A percentile compares a stretch with the other conserved stretches of the same genome.
phyloP scores from a whole-genome alignment of 2,329 filamentous ascomycete genomes.

The Fusarium proliferatum region DNA sequence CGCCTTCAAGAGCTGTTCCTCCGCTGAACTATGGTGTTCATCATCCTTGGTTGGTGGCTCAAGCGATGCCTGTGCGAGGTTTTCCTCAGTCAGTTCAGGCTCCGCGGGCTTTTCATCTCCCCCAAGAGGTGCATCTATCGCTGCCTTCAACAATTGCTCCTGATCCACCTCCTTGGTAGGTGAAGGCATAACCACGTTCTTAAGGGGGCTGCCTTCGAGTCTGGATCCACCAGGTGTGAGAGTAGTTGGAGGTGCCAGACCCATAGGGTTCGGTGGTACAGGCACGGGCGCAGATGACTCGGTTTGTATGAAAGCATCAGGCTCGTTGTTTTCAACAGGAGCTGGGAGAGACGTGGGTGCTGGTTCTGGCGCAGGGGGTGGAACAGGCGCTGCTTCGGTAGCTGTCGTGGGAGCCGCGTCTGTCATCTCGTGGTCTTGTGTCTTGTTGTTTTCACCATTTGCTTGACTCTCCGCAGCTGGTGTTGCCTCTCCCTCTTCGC shows the following conservation, averaged over 20 bases:
- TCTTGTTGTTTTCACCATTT: constrained; percentile 46
- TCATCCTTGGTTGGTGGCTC: constrained; percentile 12
- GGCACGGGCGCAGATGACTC: constrained; percentile 38
- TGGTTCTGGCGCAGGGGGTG: constrained; percentile 7
- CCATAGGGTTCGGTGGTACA: constrained; percentile 46
- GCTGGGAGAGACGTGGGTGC: background rate
- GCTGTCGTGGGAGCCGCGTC: constrained; percentile 48
- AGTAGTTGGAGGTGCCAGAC: constrained; percentile 45
- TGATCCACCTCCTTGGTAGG: constrained; percentile 52
- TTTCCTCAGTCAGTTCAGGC: constrained; percentile 16
- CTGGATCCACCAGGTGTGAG: constrained; percentile 48
- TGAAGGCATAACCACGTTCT: constrained; percentile 62
- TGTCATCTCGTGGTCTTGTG: constrained; percentile 53
- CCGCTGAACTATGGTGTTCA: constrained; percentile 2
- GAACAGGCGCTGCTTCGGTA: constrained; percentile 28
- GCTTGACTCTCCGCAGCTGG: constrained; percentile 42
- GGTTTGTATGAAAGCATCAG: constrained; percentile 43
- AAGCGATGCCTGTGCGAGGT: constrained; percentile 1
- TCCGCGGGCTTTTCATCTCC: background rate
- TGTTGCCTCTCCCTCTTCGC: constrained; percentile 58
- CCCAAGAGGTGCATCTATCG: constrained; percentile 1
- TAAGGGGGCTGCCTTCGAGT: constrained; percentile 63
- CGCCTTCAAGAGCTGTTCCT: constrained; percentile 16
- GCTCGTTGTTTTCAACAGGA: constrained; percentile 33
- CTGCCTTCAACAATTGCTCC: constrained; percentile 13